Evolutionary conservation across 1,284 basidiomycete genomes (phyloP).

Genomic region (Marasmius fiardii): DNA sequence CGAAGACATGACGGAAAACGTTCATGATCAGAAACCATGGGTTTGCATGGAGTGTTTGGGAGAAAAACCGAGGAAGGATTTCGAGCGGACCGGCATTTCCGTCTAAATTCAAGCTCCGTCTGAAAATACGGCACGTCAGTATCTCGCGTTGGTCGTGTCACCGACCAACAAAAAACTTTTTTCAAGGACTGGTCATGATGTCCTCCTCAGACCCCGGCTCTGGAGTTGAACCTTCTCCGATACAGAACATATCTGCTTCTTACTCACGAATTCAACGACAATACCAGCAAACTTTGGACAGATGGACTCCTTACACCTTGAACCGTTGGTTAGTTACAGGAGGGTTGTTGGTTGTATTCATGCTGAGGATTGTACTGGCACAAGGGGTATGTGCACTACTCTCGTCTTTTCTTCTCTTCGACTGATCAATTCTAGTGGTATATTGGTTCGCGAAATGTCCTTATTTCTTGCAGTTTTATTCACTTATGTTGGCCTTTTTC

Average conservation of each 20-base stretch:
- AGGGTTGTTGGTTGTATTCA: conserved; percentile 75
- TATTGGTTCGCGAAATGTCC: conserved; percentile 60
- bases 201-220: conserved; percentile 40
- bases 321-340: conserved; percentile 88
- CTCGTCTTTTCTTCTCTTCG: not conserved
- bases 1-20: conserved; percentile 21
- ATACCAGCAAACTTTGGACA: conserved; percentile 86
- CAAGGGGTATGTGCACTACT: conserved; percentile 73
- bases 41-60: not conserved
- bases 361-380: conserved; percentile 83
- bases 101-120: conserved; percentile 23
- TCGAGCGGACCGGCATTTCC: not conserved
- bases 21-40: not conserved
- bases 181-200: conserved; percentile 37
- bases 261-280: conserved; percentile 55
- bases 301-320: conserved; percentile 85
- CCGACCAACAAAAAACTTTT: not conserved
- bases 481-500: conserved; percentile 6
- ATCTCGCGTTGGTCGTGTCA: not conserved
- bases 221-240: conserved; percentile 40
- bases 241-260: conserved; percentile 49
- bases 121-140: conserved; percentile 11
- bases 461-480: not conserved
- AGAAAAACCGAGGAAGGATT: not conserved
- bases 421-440: conserved; percentile 67